phyloP scores from a whole-genome alignment of 176 grass and related monocot species.

The Rhynchospora pubera region DNA sequence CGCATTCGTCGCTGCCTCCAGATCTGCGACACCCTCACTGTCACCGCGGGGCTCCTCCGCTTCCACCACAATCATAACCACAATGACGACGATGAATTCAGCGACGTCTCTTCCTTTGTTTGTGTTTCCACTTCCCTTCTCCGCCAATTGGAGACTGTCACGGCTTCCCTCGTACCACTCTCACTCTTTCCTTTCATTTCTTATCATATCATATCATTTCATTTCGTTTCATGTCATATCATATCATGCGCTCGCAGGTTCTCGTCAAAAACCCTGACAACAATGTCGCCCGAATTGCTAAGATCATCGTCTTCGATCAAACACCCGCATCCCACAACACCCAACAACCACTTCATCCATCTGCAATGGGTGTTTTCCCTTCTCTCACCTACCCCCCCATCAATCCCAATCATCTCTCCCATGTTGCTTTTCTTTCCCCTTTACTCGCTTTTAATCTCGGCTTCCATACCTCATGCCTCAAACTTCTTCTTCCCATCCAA shows the following conservation, averaged over 20 bases:
- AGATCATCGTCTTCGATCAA: constrained; percentile 53
- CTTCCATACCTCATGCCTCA: constrained; percentile 65
- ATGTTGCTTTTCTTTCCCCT: constrained; percentile 68
- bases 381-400: constrained; percentile 34
- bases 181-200: too few relatives aligned
- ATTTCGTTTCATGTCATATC: too few relatives aligned
- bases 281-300: constrained; percentile 73
- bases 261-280: constrained; percentile 81
- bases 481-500: constrained; percentile 50
- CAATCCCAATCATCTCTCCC: constrained; percentile 17
- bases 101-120: too few relatives aligned
- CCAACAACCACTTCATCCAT: constrained; percentile 12
- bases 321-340: background rate
- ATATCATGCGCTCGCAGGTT: constrained; percentile 55
- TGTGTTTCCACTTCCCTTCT: too few relatives aligned
- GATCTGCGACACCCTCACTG: too few relatives aligned
- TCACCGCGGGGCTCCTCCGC: too few relatives aligned
- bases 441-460: constrained; percentile 93
- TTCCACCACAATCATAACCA: too few relatives aligned
- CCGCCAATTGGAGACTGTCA: too few relatives aligned
- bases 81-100: too few relatives aligned
- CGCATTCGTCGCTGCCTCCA: too few relatives aligned
- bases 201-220: too few relatives aligned
- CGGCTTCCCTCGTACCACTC: too few relatives aligned
- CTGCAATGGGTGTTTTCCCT: constrained; percentile 57